Percentiles rank a stretch among this genome's conserved stretches.
phyloP scores from a whole-genome alignment of 805 yeast genomes.

The Zygosaccharomyces bailii region DNA sequence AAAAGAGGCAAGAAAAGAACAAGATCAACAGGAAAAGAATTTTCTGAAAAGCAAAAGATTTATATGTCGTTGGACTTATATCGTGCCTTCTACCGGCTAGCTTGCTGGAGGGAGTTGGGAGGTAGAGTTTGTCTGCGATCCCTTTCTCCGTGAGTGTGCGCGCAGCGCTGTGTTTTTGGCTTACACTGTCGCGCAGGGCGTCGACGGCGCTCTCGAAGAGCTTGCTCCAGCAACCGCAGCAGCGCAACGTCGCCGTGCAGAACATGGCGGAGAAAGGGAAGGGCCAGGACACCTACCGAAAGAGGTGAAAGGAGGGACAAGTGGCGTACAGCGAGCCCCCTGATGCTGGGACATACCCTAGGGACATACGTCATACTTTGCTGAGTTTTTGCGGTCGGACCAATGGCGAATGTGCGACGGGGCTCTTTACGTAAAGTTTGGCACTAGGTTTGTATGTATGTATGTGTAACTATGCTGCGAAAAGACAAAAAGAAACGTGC shows the following conservation, averaged over 20 bases:
- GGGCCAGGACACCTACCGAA: neutral
- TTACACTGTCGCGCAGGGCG: neutral
- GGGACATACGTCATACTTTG: too few relatives aligned
- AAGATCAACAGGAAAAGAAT: neutral
- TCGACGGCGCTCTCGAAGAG: neutral
- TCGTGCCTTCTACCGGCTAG: conserved; percentile 3
- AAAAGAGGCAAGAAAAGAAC: neutral
- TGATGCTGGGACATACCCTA: too few relatives aligned
- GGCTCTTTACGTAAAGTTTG: neutral
- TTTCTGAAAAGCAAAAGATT: neutral
- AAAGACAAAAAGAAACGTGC: too few relatives aligned
- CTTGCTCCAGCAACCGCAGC: neutral
- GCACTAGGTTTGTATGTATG: neutral
- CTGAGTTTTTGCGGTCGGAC: conserved; percentile 2
- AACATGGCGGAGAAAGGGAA: neutral
- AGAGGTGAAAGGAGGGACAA: neutral
- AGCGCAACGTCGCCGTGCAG: conserved; percentile 2
- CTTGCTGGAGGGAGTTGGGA: neutral
- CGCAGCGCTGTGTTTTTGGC: too few relatives aligned
- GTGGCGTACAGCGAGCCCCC: too few relatives aligned
- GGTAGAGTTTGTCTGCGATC: too few relatives aligned
- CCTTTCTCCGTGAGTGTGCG: neutral
- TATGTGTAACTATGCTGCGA: too few relatives aligned
- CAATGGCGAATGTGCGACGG: neutral
- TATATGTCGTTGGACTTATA: conserved; percentile 1